Conservation (phyloP, 2,329 filamentous ascomycete genomes). For the Dactylella cylindrospora region DNA sequence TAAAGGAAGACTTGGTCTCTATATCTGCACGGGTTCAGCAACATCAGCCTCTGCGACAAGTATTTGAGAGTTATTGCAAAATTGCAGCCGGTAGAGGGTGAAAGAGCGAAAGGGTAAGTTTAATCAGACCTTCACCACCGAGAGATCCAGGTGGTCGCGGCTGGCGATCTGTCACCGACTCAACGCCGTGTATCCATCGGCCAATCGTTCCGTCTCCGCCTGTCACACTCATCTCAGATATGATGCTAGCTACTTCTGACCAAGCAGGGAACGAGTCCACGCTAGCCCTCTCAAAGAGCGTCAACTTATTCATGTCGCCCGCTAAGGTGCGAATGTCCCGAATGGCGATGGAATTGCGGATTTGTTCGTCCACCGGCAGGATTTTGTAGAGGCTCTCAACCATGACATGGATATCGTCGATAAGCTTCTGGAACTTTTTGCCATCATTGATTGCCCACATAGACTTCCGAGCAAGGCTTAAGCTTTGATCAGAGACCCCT, state of each 20-base stretch:
- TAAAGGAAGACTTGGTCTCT: too few relatives aligned
- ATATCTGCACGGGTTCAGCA: too few relatives aligned
- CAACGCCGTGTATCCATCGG: background rate
- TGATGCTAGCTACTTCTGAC: constrained; percentile 2
- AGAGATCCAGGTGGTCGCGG: too few relatives aligned
- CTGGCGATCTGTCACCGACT: too few relatives aligned
- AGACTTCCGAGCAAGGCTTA: constrained; percentile 1
- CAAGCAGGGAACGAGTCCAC: background rate
- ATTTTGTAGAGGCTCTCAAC: constrained; percentile 6
- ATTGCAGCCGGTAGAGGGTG: too few relatives aligned
- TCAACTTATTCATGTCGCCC: background rate
- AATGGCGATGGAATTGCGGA: constrained; percentile 3
- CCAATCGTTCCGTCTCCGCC: background rate
- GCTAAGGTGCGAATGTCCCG: constrained; percentile 1
- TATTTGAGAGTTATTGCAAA: too few relatives aligned
- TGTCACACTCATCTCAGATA: background rate
- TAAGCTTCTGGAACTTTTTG: background rate
- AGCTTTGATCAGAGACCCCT: background rate
- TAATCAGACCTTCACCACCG: too few relatives aligned
- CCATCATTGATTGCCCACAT: constrained; percentile 6
- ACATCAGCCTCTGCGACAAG: too few relatives aligned
- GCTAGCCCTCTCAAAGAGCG: constrained; percentile 6
- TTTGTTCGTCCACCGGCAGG: background rate
- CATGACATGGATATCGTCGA: background rate
- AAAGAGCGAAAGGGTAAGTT: too few relatives aligned